Base-by-base conservation (phyloP, 2,329 filamentous ascomycete species). In the Madurella fahalii region DNA sequence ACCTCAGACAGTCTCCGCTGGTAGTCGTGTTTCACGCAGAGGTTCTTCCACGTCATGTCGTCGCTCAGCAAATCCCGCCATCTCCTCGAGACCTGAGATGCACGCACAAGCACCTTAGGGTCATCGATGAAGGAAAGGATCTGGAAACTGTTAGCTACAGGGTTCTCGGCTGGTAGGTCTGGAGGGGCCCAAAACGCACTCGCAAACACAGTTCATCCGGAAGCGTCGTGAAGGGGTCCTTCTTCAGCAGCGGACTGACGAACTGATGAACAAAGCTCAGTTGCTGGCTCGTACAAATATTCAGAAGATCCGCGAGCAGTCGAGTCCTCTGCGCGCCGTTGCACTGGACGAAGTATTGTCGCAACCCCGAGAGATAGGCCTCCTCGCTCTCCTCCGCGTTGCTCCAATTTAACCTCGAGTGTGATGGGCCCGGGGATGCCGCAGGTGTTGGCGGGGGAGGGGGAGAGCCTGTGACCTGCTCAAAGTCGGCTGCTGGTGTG, bases 101-200 rank as follows among this genome's bases (percentile, higher is more conserved):
- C 89, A 68, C 94, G 83, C 40, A 92, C 93, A 45, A 99, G 79
- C 2, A 95, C 95, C 69, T 92, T 94, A 1, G 94, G 92, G 67
- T 99, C 94, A 66, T 99, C 94, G 67, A 99, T 93, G 69, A 95
- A 99, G 42, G 93, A 95, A 48, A 99, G 79, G 61, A 99, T 89
- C 88, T 96, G 66, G 4, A 11, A 16, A n/a, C 1, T 31, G 47
- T 57, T 31, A 58, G 58, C 47, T 30, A 50, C 47, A 39, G 32
- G 25, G 11, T 25, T 40, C 56, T 32, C 49, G 56, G 56, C 41
- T 62, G 37, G 16, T 30, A n/a, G 5, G 18, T 40, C 40, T n/a
- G 9, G 32, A 41, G 46, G 31, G 31, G 18, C 34, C n/a, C 9
- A n/a, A 39, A 12, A 72, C 86, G 68, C 81, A 95, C 90, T 65